phyloP scores from a whole-genome alignment of 208 protist species.

The Trypanosoma vivax region DNA sequence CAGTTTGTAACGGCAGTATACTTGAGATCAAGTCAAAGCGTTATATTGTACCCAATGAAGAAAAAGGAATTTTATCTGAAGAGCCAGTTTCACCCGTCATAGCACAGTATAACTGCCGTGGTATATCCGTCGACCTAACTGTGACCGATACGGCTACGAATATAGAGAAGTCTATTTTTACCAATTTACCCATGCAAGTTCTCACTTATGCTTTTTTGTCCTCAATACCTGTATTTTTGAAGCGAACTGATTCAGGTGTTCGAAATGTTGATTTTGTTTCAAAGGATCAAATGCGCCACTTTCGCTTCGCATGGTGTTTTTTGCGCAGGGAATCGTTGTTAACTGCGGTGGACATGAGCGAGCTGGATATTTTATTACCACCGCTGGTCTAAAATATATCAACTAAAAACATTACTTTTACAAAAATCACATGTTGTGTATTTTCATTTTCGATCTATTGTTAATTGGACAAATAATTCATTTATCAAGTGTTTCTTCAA shows the following conservation, averaged over 20 bases:
- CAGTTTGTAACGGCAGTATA: constrained; percentile 2
- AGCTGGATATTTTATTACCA: constrained; percentile 74
- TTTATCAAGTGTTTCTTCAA: background rate
- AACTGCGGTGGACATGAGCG: constrained; percentile 71
- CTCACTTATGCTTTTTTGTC: constrained; percentile 76
- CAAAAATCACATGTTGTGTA: constrained; percentile 6
- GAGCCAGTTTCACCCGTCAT: constrained; percentile 23
- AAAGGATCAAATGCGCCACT: constrained; percentile 74
- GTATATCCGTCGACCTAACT: constrained; percentile 52
- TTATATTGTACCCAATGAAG: background rate
- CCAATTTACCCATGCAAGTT: constrained; percentile 55
- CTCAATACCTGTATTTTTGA: constrained; percentile 72
- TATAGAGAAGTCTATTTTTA: constrained; percentile 41
- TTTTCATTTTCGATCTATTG: constrained; percentile 1
- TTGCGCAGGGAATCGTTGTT: constrained; percentile 66
- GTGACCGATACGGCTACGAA: constrained; percentile 39
- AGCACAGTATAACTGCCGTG: constrained; percentile 45
- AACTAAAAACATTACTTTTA: constrained; percentile 10
- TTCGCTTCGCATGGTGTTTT: constrained; percentile 86
- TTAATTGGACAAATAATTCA: background rate
- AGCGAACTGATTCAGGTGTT: constrained; percentile 72
- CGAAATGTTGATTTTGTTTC: constrained; percentile 76
- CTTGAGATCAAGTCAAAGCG: constrained; percentile 1
- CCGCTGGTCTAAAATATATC: constrained; percentile 18
- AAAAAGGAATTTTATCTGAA: background rate